Conservation (phyloP, 495 filamentous ascomycete genomes). For the Aspergillus cavernicola region DNA sequence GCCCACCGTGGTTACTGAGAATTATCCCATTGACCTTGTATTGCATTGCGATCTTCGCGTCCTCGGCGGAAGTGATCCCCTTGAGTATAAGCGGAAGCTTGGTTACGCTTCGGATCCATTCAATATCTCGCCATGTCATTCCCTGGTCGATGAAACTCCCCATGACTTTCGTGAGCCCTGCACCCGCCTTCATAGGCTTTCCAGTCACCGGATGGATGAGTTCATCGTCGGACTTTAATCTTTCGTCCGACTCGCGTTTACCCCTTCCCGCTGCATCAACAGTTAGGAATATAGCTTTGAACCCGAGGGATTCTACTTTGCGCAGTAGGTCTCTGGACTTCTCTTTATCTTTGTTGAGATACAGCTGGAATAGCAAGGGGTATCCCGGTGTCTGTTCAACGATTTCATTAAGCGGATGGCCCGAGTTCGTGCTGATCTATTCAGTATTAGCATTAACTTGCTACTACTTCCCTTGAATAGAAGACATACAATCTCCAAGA, state of each 20-base stretch:
- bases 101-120: conserved; percentile 66
- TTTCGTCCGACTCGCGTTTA: conserved; percentile 83
- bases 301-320: conserved; percentile 35
- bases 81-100: conserved; percentile 58
- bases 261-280: conserved; percentile 80
- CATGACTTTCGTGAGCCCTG: conserved; percentile 59
- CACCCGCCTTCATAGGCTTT: conserved; percentile 49
- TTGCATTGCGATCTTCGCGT: conserved; percentile 54
- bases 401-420: background rate
- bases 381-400: conserved; percentile 4
- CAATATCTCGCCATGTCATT: conserved; percentile 72
- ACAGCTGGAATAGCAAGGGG: conserved; percentile 66
- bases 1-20: conserved; percentile 65
- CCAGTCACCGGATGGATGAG: conserved; percentile 24
- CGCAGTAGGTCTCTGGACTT: conserved; percentile 50
- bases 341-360: conserved; percentile 61
- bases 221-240: conserved; percentile 42
- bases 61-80: conserved; percentile 58
- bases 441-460: too few species aligned
- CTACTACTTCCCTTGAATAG: too few species aligned
- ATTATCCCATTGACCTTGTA: conserved; percentile 60
- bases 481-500: conserved; percentile 2
- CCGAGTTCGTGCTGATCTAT: conserved; percentile 4
- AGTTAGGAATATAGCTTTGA: conserved; percentile 66
- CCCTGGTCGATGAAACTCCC: conserved; percentile 63